These are phyloP conservation scores for Yamadazyma oceani DNA, from an alignment of 1,139 yeast species.

Conservation along the genomic window DNA sequence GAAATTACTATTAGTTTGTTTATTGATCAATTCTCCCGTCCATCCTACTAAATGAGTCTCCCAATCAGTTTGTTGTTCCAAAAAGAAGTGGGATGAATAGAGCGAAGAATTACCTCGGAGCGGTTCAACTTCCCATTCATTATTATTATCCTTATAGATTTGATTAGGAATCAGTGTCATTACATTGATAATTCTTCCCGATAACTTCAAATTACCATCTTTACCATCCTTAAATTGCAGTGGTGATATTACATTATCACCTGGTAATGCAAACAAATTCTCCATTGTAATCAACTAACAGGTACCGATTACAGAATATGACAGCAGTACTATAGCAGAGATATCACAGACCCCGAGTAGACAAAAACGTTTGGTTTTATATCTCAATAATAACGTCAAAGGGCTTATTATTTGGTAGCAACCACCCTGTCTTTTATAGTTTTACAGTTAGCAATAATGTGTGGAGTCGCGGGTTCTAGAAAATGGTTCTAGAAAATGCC, in stretches of 20 bases:
- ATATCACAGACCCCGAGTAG: no score
- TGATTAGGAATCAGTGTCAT: conserved; percentile 70
- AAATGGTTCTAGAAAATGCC: conserved; percentile 1
- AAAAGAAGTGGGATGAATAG: conserved; percentile 67
- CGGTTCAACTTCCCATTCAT: conserved; percentile 55
- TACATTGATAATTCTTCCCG: conserved; percentile 69
- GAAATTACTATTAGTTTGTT: conserved; percentile 20
- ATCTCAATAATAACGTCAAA: no score
- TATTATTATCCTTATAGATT: conserved; percentile 40
- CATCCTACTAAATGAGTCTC: conserved; percentile 88
- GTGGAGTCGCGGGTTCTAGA: no score
- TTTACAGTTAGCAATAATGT: no score
- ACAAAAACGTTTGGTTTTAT: no score
- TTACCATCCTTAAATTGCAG: conserved; percentile 30
- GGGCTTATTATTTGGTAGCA: no score
- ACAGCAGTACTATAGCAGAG: no score
- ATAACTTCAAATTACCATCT: conserved; percentile 30
- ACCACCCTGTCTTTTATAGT: no score
- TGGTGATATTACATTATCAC: conserved; percentile 31
- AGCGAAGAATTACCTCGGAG: conserved; percentile 85
- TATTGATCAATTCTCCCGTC: conserved; percentile 82
- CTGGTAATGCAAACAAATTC: conserved; percentile 19
- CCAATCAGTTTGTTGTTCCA: conserved; percentile 73
- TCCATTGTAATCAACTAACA: conserved; percentile 11
- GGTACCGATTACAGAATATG: no score